These are phyloP conservation scores for Stygiomarasmius scandens DNA, from an alignment of 1,284 basidiomycete genomes.

Conservation along the genomic window DNA sequence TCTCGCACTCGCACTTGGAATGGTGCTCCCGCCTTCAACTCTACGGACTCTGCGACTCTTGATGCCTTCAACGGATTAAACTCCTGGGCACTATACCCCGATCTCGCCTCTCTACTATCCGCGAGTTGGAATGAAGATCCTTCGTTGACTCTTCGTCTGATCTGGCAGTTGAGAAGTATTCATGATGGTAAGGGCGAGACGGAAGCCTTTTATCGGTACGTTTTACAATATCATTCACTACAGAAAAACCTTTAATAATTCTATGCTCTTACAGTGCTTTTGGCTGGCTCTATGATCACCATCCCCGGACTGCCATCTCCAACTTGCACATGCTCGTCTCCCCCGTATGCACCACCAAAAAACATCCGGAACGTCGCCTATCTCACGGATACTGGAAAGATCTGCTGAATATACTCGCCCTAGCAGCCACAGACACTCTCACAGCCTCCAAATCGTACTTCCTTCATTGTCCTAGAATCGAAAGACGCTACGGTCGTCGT, in stretches of 20 bases:
- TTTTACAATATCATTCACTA: constrained; percentile 8
- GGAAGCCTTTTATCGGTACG: constrained; percentile 54
- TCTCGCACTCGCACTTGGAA: constrained; percentile 51
- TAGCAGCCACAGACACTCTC: constrained; percentile 55
- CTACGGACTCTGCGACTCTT: constrained; percentile 49
- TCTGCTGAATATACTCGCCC: constrained; percentile 60
- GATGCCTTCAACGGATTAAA: constrained; percentile 53
- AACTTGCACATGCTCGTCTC: constrained; percentile 56
- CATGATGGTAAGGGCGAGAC: constrained; percentile 62
- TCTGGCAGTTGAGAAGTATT: constrained; percentile 65
- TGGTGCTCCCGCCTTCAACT: constrained; percentile 44
- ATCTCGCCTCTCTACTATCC: constrained; percentile 37
- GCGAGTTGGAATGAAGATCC: constrained; percentile 58
- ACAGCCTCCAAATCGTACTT: constrained; percentile 22
- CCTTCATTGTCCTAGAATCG: constrained; percentile 33
- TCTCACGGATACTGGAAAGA: constrained; percentile 74
- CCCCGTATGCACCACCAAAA: constrained; percentile 44
- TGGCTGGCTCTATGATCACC: constrained; percentile 65
- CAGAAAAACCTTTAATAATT: neutral
- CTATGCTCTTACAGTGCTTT: constrained; percentile 43
- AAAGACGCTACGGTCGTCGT: neutral
- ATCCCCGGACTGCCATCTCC: constrained; percentile 62
- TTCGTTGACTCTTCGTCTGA: constrained; percentile 53
- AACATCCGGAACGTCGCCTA: constrained; percentile 26
- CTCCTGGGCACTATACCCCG: constrained; percentile 20